Evolutionary conservation across 345 rosid genomes (phyloP).

Genomic region (Eucalyptus marginata): DNA sequence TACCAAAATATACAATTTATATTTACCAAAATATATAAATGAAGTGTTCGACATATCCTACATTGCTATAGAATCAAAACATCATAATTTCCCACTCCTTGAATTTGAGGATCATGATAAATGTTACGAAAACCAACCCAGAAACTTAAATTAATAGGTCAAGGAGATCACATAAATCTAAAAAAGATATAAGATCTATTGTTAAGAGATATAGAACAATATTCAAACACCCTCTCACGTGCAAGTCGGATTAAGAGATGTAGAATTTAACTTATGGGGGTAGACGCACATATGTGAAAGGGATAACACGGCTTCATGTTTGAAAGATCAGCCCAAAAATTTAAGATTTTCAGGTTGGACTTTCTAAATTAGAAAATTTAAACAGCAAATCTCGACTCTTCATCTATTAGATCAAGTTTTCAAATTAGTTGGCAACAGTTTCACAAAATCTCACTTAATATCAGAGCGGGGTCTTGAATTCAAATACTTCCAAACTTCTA

Average conservation of each 20-base stretch:
- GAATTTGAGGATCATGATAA: background rate
- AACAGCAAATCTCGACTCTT: background rate
- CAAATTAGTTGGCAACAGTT: accelerated
- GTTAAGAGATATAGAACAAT: background rate
- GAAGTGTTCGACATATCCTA: background rate
- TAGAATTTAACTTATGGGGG: background rate
- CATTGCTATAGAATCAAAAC: background rate
- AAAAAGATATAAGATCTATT: background rate
- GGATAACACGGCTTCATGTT: background rate
- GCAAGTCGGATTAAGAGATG: background rate
- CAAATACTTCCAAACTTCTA: accelerated
- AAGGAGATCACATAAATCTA: background rate
- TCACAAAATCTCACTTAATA: background rate
- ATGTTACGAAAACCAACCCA: background rate
- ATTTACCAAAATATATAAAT: background rate
- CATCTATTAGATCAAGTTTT: background rate
- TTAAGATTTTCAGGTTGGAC: background rate
- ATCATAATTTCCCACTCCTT: background rate
- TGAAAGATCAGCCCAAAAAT: background rate
- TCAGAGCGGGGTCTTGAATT: accelerated
- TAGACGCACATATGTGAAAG: background rate
- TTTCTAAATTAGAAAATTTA: background rate
- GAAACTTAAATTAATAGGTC: background rate
- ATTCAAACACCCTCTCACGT: background rate
- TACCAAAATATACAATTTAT: background rate